Percentiles rank a stretch among this genome's conserved stretches.
These are phyloP conservation scores for Tolypocladium pustulatum DNA, from an alignment of 2,329 filamentous ascomycete genomes.

Conservation along the genomic window DNA sequence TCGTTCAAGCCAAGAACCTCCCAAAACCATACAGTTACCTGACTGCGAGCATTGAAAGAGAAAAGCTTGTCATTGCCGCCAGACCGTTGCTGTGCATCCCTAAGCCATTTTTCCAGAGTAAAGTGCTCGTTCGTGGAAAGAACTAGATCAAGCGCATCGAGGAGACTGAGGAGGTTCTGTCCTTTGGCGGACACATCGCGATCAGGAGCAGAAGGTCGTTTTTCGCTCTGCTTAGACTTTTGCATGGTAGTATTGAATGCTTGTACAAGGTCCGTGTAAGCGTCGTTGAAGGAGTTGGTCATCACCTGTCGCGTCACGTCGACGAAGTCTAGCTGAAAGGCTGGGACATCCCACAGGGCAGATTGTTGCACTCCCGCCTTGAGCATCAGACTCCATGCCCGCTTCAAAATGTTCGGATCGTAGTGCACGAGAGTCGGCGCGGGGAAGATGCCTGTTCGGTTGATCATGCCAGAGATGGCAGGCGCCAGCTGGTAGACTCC, in stretches of 20 bases:
- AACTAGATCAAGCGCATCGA: constrained; percentile 27
- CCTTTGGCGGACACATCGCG: constrained; percentile 9
- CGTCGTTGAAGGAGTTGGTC: constrained; percentile 30
- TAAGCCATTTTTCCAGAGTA: constrained; percentile 29
- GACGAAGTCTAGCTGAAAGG: constrained; percentile 35
- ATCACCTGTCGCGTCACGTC: constrained; percentile 38
- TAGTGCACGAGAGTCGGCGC: constrained; percentile 31
- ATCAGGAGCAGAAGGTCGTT: constrained; percentile 1
- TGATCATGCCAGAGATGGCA: constrained; percentile 26
- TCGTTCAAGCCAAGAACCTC: constrained; percentile 25
- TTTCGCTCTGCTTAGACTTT: constrained; percentile 1
- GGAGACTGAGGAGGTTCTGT: constrained; percentile 18
- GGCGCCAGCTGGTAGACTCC: constrained; percentile 35
- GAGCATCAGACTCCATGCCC: constrained; percentile 28
- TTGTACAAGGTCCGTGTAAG: constrained; percentile 25
- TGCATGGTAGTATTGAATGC: constrained; percentile 15
- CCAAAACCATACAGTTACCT: constrained; percentile 37
- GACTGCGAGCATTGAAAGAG: constrained; percentile 36
- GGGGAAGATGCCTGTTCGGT: constrained; percentile 23
- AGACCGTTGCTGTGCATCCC: constrained; percentile 19
- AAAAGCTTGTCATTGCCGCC: constrained; percentile 21
- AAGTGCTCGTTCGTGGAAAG: constrained; percentile 31
- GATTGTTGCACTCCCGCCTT: constrained; percentile 19
- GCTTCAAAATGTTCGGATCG: constrained; percentile 22
- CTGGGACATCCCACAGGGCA: constrained; percentile 26